Conservation (phyloP, 306 rosid species). For the Medicago ruthenica region DNA sequence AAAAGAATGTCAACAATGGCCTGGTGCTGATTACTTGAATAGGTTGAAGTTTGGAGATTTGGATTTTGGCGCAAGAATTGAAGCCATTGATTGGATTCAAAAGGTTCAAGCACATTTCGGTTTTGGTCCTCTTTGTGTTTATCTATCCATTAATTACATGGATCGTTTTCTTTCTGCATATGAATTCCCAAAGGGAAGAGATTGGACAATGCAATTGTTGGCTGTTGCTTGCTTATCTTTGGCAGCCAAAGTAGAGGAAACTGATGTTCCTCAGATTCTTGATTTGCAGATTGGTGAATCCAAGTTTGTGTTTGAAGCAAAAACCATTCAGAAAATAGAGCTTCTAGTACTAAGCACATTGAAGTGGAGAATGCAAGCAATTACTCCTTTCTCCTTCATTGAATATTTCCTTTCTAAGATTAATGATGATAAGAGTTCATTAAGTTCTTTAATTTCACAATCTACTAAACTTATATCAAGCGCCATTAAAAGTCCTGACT, state of each 20-base stretch:
- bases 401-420: conserved; percentile 79
- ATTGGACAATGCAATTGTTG: conserved; percentile 94
- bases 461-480: conserved; percentile 65
- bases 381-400: conserved; percentile 84
- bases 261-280: conserved; percentile 66
- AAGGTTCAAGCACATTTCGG: conserved; percentile 79
- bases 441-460: conserved; percentile 48
- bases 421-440: conserved; percentile 56
- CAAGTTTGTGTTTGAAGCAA: conserved; percentile 81
- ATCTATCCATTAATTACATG: conserved; percentile 83
- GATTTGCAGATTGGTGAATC: conserved; percentile 91
- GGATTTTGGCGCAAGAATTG: conserved; percentile 75
- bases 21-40: conserved; percentile 58
- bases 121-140: conserved; percentile 85
- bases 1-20: conserved; percentile 70
- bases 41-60: conserved; percentile 69
- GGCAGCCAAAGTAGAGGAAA: conserved; percentile 93
- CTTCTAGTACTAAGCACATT: conserved; percentile 85
- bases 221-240: conserved; percentile 90
- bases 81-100: conserved; percentile 84
- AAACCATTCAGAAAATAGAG: conserved; percentile 94
- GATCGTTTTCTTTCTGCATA: conserved; percentile 89
- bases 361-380: conserved; percentile 92
- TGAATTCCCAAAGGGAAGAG: conserved; percentile 81
- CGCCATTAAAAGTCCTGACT: conserved; percentile 73